Evolutionary conservation across 257 asterid genomes (phyloP).

Genomic region (Gentiana macrophylla): DNA sequence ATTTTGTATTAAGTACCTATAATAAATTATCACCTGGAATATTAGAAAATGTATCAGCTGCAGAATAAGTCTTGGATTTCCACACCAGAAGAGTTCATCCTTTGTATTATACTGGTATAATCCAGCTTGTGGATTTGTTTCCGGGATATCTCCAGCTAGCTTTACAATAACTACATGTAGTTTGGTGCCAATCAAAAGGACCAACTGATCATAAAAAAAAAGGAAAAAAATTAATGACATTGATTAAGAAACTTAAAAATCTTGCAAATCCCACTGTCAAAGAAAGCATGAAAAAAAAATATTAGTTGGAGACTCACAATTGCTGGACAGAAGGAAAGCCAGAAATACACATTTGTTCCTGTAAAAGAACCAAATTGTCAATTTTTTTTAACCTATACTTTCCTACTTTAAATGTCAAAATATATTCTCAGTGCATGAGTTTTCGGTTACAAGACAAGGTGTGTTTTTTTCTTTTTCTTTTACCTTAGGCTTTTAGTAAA

Average conservation of each 20-base stretch:
- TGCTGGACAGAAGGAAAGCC: constrained; percentile 80
- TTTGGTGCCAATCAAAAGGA: constrained; percentile 80
- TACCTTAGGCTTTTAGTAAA: background rate
- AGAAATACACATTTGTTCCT: constrained; percentile 92
- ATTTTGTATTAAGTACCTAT: background rate
- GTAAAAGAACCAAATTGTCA: constrained; percentile 10
- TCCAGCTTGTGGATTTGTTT: constrained; percentile 45
- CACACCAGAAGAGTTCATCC: constrained; percentile 96
- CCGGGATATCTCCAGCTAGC: constrained; percentile 77
- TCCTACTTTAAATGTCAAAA: constrained; percentile 6
- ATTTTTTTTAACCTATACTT: background rate
- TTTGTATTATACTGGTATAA: constrained; percentile 57
- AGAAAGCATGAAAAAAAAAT: constrained; percentile 2
- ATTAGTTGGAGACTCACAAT: constrained; percentile 34
- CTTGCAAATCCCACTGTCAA: background rate
- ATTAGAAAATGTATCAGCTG: constrained; percentile 71
- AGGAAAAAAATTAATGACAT: background rate
- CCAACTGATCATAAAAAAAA: constrained; percentile 35
- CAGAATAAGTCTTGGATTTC: constrained; percentile 70
- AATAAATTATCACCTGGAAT: constrained; percentile 49
- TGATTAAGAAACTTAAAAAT: constrained; percentile 4
- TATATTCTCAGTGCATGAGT: background rate
- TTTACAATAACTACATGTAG: constrained; percentile 76
- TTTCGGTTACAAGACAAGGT: background rate
- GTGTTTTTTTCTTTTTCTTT: background rate